Base-by-base conservation (phyloP, 1,284 basidiomycete genomes). In the Trichosporon sp. region DNA sequence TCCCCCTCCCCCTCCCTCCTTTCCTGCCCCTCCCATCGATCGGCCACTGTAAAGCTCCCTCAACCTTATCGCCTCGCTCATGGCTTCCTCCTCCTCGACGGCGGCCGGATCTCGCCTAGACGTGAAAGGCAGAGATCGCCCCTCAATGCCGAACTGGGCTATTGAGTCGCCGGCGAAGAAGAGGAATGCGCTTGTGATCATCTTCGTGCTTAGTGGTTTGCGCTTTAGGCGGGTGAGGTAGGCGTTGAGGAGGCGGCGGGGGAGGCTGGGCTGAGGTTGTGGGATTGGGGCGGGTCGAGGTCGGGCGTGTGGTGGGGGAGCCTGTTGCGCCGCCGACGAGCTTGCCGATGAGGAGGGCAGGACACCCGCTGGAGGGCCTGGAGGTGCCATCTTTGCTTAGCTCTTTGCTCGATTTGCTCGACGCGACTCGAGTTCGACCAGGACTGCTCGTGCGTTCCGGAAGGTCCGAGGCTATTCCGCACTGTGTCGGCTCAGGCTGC, bases 141-240 rank as follows among this genome's bases (percentile, higher is more conserved):
- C 67, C 60, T 68, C 67, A 40, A 68, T 64, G 11, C 67, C 67
- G 40, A 68, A 62, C 67, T 68, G 67, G 7, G 67, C 67, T 16
- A 68, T 60, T 6, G 40, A 58, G 61, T 68, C 67, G 44, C 67
- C 67, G 11, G 64, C 27, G 21, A 60, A 40, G 40, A 67, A 67
- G 21, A 67, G 57, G 4, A 61, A 11, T 8, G 60, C 46, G 25
- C 44, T 44, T 16, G 65, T 68, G 21, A 65, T 36, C 67, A 68
- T 68, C 62, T 68, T 68, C 14, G 67, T 68, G 31, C 64, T 56
- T n/a, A 68, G 57, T 6, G 66, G 66, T 6, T 61, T 56, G 5
- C 11, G 16, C 23, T 31, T 21, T 13, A 68, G 61, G 14, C 32
- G 36, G 21, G 52, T 52, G 10, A 63, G 56, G 57, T 68, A 68